A percentile compares a stretch with the other conserved stretches of the same genome.
Conservation (phyloP, 441 rosid species). For the Erodium moschatum region DNA sequence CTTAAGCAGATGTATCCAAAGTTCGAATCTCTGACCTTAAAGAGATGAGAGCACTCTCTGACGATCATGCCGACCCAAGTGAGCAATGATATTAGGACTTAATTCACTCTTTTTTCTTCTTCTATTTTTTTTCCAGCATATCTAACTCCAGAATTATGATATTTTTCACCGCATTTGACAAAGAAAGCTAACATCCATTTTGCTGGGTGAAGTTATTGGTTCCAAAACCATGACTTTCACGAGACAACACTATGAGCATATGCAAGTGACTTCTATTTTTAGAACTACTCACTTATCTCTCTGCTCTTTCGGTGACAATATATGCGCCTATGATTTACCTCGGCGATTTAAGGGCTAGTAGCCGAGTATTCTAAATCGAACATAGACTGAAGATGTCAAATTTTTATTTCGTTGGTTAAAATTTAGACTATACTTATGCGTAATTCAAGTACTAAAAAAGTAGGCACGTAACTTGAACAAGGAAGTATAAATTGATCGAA, state of each 20-base stretch:
- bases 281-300: too few species aligned
- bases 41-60: too few species aligned
- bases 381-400: background rate
- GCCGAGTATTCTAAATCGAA: background rate
- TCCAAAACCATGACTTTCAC: background rate
- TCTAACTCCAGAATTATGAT: background rate
- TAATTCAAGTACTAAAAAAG: background rate
- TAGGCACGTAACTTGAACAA: too few species aligned
- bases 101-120: background rate
- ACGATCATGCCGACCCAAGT: too few species aligned
- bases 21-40: too few species aligned
- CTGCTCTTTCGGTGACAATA: too few species aligned
- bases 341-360: too few species aligned
- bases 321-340: too few species aligned
- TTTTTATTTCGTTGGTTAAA: background rate
- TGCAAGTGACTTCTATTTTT: too few species aligned
- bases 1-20: too few species aligned
- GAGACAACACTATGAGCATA: background rate
- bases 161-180: background rate
- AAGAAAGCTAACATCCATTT: background rate
- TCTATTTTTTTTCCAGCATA: background rate
- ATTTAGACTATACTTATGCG: background rate
- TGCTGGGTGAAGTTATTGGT: background rate
- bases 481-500: background rate
- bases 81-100: background rate